These are phyloP conservation scores for Secale cereale DNA, from an alignment of 176 grass and related monocot genomes.

Conservation along the genomic window DNA sequence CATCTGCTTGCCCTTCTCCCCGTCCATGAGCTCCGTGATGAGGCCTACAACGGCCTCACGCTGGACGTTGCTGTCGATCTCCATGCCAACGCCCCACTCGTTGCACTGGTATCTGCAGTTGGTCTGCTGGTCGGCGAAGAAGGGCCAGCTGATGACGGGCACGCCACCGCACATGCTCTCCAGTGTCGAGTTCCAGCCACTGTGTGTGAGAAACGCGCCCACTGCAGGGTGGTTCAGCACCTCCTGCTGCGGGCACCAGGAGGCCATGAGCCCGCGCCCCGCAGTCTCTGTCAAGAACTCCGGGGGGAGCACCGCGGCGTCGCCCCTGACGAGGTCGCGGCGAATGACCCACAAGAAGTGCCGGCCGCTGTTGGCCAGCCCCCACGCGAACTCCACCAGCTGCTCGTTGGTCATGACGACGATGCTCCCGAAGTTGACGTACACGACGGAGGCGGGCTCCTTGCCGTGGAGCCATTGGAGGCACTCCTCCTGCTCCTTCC, in stretches of 20 bases:
- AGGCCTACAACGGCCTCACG: slow-evolving; percentile 44
- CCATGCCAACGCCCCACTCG: slow-evolving; percentile 67
- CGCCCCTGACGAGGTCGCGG: slow-evolving; percentile 54
- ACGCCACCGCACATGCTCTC: slow-evolving; percentile 64
- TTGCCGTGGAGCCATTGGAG: neutral
- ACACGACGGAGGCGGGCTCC: slow-evolving; percentile 34
- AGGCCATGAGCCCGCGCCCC: slow-evolving; percentile 46
- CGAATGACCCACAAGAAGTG: slow-evolving; percentile 76
- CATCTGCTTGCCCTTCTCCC: neutral
- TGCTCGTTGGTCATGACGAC: slow-evolving; percentile 5
- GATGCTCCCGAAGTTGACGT: slow-evolving; percentile 63
- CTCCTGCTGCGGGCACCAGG: slow-evolving; percentile 74
- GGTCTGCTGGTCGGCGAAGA: slow-evolving; percentile 76
- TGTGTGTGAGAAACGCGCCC: slow-evolving; percentile 63
- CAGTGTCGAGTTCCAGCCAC: slow-evolving; percentile 70
- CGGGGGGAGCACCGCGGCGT: slow-evolving; percentile 46
- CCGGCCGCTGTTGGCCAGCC: slow-evolving; percentile 47
- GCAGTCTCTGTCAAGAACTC: slow-evolving; percentile 53
- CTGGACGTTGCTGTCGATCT: slow-evolving; percentile 62
- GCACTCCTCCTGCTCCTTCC: neutral
- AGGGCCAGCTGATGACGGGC: slow-evolving; percentile 76
- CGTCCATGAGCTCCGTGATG: slow-evolving; percentile 34
- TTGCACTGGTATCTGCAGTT: slow-evolving; percentile 67
- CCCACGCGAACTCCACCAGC: slow-evolving; percentile 73
- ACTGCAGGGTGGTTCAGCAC: slow-evolving; percentile 61